Percentiles rank a stretch among this genome's conserved stretches.
Evolutionary conservation across 305 asterid species (phyloP).

Genomic region (Coffea humblotiana): DNA sequence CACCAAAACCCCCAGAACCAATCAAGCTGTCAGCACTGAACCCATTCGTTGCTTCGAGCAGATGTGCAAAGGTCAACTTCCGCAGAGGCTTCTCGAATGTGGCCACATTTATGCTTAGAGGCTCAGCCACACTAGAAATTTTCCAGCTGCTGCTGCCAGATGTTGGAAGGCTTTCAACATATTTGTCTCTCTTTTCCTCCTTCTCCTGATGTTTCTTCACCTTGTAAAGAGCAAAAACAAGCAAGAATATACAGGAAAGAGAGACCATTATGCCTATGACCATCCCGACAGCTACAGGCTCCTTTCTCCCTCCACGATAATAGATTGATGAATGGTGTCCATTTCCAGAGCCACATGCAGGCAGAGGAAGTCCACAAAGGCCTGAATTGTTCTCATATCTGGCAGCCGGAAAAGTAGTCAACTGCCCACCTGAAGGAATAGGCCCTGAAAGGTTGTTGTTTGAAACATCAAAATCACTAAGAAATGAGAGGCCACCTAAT

Average conservation of each 20-base stretch:
- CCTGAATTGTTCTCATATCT: slow-evolving; percentile 75
- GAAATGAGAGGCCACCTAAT: slow-evolving; percentile 64
- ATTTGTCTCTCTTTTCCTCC: slow-evolving; percentile 69
- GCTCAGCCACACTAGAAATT: slow-evolving; percentile 77
- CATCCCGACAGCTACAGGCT: slow-evolving; percentile 62
- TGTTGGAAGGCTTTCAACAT: slow-evolving; percentile 87
- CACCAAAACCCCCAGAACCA: slow-evolving; percentile 94
- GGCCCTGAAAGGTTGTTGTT: slow-evolving; percentile 68
- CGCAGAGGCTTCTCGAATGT: slow-evolving; percentile 83
- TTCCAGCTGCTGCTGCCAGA: slow-evolving; percentile 94
- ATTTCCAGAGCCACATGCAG: slow-evolving; percentile 45
- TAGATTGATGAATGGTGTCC: slow-evolving; percentile 31
- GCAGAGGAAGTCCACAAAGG: slow-evolving; percentile 83
- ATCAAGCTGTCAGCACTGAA: slow-evolving; percentile 76
- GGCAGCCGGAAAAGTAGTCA: slow-evolving; percentile 73
- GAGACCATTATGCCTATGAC: slow-evolving; percentile 64
- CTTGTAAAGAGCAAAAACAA: slow-evolving; percentile 57
- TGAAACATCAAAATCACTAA: slow-evolving; percentile 86
- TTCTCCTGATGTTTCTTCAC: slow-evolving; percentile 36
- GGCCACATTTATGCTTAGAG: slow-evolving; percentile 88
- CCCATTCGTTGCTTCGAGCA: slow-evolving; percentile 87
- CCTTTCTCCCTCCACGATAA: slow-evolving; percentile 33
- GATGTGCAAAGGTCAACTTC: slow-evolving; percentile 80
- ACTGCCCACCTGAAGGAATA: slow-evolving; percentile 80
- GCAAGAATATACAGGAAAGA: slow-evolving; percentile 45